Percentiles rank a stretch among this genome's conserved stretches.
Conservation (phyloP, 257 asterid species). For the Apocynum venetum region DNA sequence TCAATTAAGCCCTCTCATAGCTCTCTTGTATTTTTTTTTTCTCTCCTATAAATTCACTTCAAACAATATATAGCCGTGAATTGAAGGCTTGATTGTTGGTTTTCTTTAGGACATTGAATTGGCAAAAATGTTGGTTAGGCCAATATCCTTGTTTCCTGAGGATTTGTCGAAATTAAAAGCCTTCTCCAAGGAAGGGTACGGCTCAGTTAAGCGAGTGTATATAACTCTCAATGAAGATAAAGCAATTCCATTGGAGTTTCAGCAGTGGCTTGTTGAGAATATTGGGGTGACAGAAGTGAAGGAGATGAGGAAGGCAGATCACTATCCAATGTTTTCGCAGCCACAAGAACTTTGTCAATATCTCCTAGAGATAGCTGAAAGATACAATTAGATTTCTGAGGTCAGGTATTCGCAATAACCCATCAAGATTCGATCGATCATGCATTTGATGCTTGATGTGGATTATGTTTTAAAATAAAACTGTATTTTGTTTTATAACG, state of each 20-base stretch:
- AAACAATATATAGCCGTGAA: not conserved
- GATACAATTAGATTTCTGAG: not conserved
- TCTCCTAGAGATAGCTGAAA: not conserved
- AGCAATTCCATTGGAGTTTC: constrained; percentile 3
- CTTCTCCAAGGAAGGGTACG: not conserved
- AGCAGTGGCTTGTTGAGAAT: not conserved
- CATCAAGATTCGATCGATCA: too few species aligned
- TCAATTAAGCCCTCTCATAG: not conserved
- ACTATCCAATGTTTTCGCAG: not conserved
- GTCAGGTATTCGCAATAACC: too few species aligned
- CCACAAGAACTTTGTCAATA: not conserved
- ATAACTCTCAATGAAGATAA: not conserved
- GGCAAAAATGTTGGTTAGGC: constrained; percentile 8
- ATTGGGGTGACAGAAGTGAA: not conserved
- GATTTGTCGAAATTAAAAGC: not conserved
- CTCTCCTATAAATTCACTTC: not conserved
- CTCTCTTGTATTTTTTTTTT: not conserved
- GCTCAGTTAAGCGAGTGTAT: constrained; percentile 1
- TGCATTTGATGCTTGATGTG: too few species aligned
- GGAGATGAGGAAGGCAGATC: constrained; percentile 4
- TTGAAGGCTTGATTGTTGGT: too few species aligned
- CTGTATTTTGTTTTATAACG: too few species aligned
- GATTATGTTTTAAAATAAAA: too few species aligned
- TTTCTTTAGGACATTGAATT: constrained; percentile 5
- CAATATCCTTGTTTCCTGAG: not conserved